A percentile compares a stretch with the other conserved stretches of the same genome.
These are phyloP conservation scores for Mercurialis annua DNA, from an alignment of 345 rosid genomes.

Conservation along the genomic window DNA sequence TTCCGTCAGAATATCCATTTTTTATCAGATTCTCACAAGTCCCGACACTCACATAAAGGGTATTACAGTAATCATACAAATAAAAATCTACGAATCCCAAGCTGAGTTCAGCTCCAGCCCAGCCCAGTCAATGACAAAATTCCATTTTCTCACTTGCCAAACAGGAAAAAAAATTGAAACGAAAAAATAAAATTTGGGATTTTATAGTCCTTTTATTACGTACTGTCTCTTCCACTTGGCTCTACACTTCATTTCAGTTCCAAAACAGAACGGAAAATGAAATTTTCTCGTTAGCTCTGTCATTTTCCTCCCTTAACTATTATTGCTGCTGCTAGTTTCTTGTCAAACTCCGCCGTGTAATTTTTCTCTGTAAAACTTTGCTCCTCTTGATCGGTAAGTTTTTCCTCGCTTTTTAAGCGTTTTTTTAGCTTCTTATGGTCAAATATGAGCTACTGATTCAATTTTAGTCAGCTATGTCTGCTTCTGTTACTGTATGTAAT, in stretches of 20 bases:
- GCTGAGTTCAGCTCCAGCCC: too few relatives aligned
- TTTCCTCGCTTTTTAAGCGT: neutral
- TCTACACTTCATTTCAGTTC: neutral
- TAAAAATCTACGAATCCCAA: neutral
- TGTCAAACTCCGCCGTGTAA: slow-evolving; percentile 29
- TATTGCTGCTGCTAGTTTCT: neutral
- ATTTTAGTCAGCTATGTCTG: neutral
- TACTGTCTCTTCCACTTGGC: neutral
- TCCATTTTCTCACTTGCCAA: slow-evolving; percentile 8
- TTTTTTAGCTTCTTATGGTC: neutral
- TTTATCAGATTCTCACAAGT: neutral
- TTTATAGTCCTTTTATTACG: neutral
- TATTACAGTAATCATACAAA: neutral
- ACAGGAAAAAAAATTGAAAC: neutral
- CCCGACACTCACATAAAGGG: neutral
- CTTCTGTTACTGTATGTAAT: neutral
- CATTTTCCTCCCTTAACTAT: slow-evolving; percentile 24
- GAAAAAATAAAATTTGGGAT: neutral
- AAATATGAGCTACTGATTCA: neutral
- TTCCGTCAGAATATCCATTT: slow-evolving; percentile 22
- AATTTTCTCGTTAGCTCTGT: slow-evolving; percentile 19
- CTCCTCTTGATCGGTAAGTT: slow-evolving; percentile 36
- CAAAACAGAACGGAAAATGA: neutral
- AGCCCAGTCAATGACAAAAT: neutral
- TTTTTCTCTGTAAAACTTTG: slow-evolving; percentile 16